phyloP scores from a whole-genome alignment of 192 early-diverging fungal genomes.

The Diversispora epigaea region DNA sequence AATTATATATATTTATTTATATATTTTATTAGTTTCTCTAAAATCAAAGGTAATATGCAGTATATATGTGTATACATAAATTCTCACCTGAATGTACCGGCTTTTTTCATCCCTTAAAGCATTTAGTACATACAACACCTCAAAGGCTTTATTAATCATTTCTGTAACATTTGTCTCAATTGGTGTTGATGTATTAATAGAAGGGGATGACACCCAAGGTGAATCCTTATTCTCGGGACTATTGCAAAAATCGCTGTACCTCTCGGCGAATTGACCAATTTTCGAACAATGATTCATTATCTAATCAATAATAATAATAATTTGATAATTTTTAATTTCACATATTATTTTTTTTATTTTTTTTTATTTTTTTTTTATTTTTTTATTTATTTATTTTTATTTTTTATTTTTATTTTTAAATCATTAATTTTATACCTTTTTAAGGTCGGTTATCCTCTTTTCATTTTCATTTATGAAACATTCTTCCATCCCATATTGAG shows the following conservation, averaged over 20 bases:
- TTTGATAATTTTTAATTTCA: no score
- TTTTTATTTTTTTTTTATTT: no score
- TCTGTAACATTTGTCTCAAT: not conserved
- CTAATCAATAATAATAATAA: not conserved
- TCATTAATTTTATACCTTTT: no score
- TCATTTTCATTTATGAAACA: no score
- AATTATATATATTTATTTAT: not conserved
- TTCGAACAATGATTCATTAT: slow-evolving; percentile 13
- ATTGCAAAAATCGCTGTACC: slow-evolving; percentile 1
- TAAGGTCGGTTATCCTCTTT: no score
- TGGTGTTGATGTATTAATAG: not conserved
- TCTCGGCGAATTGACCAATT: slow-evolving; percentile 4
- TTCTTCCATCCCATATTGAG: no score
- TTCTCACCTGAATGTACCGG: not conserved
- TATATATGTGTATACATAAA: not conserved
- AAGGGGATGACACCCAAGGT: not conserved
- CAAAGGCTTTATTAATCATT: slow-evolving; percentile 22
- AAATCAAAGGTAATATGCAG: no score
- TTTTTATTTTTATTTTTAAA: no score
- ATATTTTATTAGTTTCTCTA: not conserved
- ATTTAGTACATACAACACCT: slow-evolving; percentile 11
- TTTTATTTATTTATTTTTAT: no score
- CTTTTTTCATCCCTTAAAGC: slow-evolving; percentile 16
- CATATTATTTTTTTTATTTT: no score
- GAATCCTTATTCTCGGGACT: not conserved